A percentile compares a stretch with the other conserved stretches of the same genome.
phyloP scores from a whole-genome alignment of 2,329 filamentous ascomycete species.

The Penicillium sp. region DNA sequence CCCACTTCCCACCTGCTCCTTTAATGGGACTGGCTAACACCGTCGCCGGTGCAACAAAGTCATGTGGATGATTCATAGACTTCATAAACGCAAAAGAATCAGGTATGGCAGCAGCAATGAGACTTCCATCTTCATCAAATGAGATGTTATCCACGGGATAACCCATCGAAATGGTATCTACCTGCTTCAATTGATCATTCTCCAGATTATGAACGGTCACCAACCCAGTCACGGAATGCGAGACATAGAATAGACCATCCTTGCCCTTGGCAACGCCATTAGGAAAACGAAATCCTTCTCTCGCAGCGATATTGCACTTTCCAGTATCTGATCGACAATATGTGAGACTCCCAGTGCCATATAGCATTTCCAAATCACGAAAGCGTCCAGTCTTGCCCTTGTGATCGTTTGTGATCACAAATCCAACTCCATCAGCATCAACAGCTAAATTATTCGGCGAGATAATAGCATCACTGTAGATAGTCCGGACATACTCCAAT shows the following conservation, averaged over 20 bases:
- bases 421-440: constrained; percentile 30
- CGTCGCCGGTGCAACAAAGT: constrained; percentile 1
- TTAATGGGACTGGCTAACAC: neutral
- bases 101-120: constrained; percentile 36
- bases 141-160: constrained; percentile 39
- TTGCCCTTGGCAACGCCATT: constrained; percentile 35
- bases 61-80: constrained; percentile 21
- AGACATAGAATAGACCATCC: constrained; percentile 39
- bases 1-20: neutral
- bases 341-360: constrained; percentile 30
- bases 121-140: constrained; percentile 36
- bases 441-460: constrained; percentile 39
- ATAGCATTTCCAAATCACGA: constrained; percentile 25
- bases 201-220: constrained; percentile 24
- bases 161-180: constrained; percentile 25
- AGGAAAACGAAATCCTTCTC: constrained; percentile 26
- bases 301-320: constrained; percentile 28
- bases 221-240: constrained; percentile 24
- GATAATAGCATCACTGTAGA: constrained; percentile 30
- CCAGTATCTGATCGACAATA: constrained; percentile 26
- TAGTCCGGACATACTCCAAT: constrained; percentile 36
- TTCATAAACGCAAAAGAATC: constrained; percentile 22
- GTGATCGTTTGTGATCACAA: constrained; percentile 42
- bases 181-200: neutral
- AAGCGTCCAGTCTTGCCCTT: constrained; percentile 24